Base-by-base conservation (phyloP, 306 rosid species). In the Vicia faba region DNA sequence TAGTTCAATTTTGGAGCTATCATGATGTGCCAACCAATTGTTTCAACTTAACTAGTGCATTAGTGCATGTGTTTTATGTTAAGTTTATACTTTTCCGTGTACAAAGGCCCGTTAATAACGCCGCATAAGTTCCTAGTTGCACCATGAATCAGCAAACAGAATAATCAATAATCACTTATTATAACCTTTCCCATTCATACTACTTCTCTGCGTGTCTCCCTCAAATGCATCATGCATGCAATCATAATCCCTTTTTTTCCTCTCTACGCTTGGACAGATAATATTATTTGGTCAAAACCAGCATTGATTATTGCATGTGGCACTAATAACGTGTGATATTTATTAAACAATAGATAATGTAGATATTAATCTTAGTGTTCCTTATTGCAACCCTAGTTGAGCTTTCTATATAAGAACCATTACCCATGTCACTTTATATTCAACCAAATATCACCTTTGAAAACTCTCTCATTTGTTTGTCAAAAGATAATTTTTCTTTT, bases 71-170 rank as follows among this genome's bases (percentile, higher is more conserved):
- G 61, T 53, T 38, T 53, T 11, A 19, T 40, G 25, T 26, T 28
- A 56, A 25, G 46, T 43, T 69, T 43, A 53, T 15, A 29, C 67
- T 44, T 70, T 64, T 20, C 56, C 19, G 55, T 35, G 28, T 78
- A 74, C 80, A 74, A 61, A 61, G 66, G 15, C 20, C 79, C 75
- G 60, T 51, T 54, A 16, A 39, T 51, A 19, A 73, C 77, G 77
- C 60, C 71, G 18, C 14, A 8, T 29, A 29, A 29, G 26, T 63
- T 62, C 46, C 60, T 45, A 49, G 46, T 49, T 51, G 82, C 45
- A 69, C 31, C 55, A 49, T 70, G 50, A 46, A 74, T 65, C 55
- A 53, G 7, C 53, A 6, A 9, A 72, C 74, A 64, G 7, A 15
- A 55, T 64, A 33, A 76, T 48, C 9, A 58, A 28, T 14, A 29